phyloP scores from a whole-genome alignment of 352 stramenopile genomes.

The Pythium myriotylum region DNA sequence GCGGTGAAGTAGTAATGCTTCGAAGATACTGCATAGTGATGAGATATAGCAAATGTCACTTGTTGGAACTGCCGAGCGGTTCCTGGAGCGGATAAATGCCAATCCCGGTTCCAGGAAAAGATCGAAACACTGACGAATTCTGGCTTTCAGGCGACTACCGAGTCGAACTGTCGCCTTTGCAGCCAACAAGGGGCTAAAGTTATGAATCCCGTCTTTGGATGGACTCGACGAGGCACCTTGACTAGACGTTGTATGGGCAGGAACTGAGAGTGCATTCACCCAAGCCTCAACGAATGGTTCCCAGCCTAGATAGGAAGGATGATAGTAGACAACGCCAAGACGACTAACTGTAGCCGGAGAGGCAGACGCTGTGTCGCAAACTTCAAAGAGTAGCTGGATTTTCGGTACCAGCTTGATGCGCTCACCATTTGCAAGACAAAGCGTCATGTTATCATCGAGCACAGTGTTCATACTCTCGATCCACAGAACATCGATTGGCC shows the following conservation, averaged over 20 bases:
- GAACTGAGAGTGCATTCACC: constrained; percentile 44
- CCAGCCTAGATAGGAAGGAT: constrained; percentile 63
- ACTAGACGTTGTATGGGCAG: constrained; percentile 17
- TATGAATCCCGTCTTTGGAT: constrained; percentile 18
- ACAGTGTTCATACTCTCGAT: constrained; percentile 91
- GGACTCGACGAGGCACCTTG: constrained; percentile 2
- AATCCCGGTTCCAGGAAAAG: constrained; percentile 61
- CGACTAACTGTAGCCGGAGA: constrained; percentile 92
- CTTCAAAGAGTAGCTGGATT: constrained; percentile 94
- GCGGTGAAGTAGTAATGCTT: constrained; percentile 49
- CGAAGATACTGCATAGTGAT: constrained; percentile 60
- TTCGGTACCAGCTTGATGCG: constrained; percentile 79
- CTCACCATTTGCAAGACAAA: constrained; percentile 90
- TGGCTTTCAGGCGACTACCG: constrained; percentile 37
- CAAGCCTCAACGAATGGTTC: constrained; percentile 62
- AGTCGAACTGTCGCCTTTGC: constrained; percentile 22
- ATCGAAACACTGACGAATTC: constrained; percentile 62
- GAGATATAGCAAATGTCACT: constrained; percentile 58
- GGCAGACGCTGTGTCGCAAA: constrained; percentile 87
- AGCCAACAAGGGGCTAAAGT: constrained; percentile 1
- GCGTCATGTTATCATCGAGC: constrained; percentile 90
- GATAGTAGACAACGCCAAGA: constrained; percentile 92
- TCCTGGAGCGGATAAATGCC: constrained; percentile 40
- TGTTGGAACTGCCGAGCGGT: constrained; percentile 44
- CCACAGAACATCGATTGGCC: constrained; percentile 82